phyloP scores from a whole-genome alignment of 345 rosid species.

The Turritis glabra region DNA sequence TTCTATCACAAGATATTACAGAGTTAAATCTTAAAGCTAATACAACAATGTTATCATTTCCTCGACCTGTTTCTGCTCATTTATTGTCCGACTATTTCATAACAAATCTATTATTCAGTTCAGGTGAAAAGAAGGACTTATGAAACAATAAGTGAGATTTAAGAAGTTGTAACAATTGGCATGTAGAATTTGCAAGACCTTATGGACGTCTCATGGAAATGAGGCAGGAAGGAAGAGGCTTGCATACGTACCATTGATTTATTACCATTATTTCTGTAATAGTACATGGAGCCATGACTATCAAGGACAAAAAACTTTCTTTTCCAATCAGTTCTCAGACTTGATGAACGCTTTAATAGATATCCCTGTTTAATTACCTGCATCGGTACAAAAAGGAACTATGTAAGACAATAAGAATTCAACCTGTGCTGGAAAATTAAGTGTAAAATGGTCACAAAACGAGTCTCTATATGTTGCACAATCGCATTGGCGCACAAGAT shows the following conservation, averaged over 20 bases:
- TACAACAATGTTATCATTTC: slow-evolving; percentile 4
- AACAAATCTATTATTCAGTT: neutral
- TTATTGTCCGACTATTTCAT: neutral
- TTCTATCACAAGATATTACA: slow-evolving; percentile 4
- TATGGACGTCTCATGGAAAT: neutral
- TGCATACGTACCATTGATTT: slow-evolving; percentile 54
- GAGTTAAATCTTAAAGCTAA: neutral
- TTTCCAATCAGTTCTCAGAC: slow-evolving; percentile 80
- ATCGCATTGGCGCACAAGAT: neutral
- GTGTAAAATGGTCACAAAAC: slow-evolving; percentile 3
- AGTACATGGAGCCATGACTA: slow-evolving; percentile 76
- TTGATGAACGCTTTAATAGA: slow-evolving; percentile 76
- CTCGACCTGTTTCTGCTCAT: neutral
- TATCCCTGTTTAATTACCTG: slow-evolving; percentile 81
- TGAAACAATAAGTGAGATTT: neutral
- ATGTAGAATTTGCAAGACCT: neutral
- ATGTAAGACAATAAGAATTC: slow-evolving; percentile 6
- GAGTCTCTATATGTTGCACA: slow-evolving; percentile 12
- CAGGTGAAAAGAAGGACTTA: neutral
- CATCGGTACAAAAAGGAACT: slow-evolving; percentile 36
- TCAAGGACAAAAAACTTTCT: slow-evolving; percentile 89
- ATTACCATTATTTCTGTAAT: slow-evolving; percentile 62
- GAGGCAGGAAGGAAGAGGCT: slow-evolving; percentile 14
- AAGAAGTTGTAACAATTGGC: neutral
- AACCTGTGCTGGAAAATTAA: neutral